Percentiles rank a stretch among this genome's conserved stretches.
phyloP scores from a whole-genome alignment of 2,329 filamentous ascomycete genomes.

The Trichoderma afroharzianum region DNA sequence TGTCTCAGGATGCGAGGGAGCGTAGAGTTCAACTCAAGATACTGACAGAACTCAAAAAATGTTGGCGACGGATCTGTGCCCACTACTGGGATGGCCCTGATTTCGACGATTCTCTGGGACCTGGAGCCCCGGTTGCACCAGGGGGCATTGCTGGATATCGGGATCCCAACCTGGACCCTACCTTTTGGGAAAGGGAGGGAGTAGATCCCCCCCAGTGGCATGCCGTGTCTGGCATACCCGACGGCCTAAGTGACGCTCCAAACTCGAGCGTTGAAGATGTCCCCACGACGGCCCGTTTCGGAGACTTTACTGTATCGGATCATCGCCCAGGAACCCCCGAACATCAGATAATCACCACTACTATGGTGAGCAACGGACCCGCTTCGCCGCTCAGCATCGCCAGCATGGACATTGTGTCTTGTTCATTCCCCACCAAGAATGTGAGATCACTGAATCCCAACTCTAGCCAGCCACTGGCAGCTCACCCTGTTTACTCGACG shows the following conservation, averaged over 20 bases:
- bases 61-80: conserved; percentile 88
- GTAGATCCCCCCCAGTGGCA: conserved; percentile 44
- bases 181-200: conserved; percentile 49
- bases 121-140: conserved; percentile 67
- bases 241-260: conserved; percentile 26
- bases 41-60: conserved; percentile 90
- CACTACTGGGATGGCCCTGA: conserved; percentile 81
- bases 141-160: conserved; percentile 67
- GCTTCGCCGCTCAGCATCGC: conserved; percentile 54
- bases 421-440: conserved; percentile 57
- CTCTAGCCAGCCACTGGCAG: conserved; percentile 43
- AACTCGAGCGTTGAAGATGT: conserved; percentile 48
- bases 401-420: conserved; percentile 60
- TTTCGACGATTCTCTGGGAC: conserved; percentile 57
- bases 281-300: conserved; percentile 43
- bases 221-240: neutral
- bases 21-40: conserved; percentile 71
- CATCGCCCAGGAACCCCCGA: conserved; percentile 49
- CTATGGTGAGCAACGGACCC: conserved; percentile 23
- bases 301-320: conserved; percentile 43
- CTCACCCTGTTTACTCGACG: conserved; percentile 55
- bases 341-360: conserved; percentile 26
- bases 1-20: conserved; percentile 42
- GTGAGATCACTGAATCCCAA: conserved; percentile 39
- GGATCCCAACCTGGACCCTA: conserved; percentile 52